Base-by-base conservation (phyloP, 371 early-diverging fungal species). In the Syncephalastrum sp. region DNA sequence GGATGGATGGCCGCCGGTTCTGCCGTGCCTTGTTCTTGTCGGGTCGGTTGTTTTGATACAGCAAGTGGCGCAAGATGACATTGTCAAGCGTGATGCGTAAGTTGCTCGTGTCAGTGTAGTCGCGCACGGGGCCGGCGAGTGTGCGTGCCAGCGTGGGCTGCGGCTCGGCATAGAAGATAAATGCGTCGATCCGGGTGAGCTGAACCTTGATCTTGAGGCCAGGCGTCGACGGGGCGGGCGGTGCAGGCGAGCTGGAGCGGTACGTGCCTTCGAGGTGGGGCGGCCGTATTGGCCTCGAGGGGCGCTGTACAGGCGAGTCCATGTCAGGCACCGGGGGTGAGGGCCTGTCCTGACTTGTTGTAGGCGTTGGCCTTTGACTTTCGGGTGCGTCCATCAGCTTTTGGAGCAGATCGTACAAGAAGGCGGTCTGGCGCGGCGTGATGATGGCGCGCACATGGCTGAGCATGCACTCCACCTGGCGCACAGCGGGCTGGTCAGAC, bases 131-230 rank as follows among this genome's bases (percentile, higher is more conserved):
- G 38, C 10, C 12, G 6, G 38, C 38, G 12, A 33, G 38, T 2
- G 8, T 33, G 38, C 38, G 38, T 33, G 38, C 12, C 10, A 8
- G 38, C 10, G 38, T 33, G 6, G 38, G 8, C 38, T 12, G 38
- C 38, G 68, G 64, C 56, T 85, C 81, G 15, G 70, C 60, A 16
- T 68, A 68, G 2, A 82, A 59, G 19, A 83, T 50, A 58, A 70
- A 82, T 14, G 69, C 44, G 50, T 79, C 79, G 16, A 81, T 42
- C 5, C 59, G 55, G 7, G 69, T 55, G 42, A 85, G 53, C 21
- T 75, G 69, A 1, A 79, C 54, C 43, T 82, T 83, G 48, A 83
- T 57, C 41, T 80, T 81, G 15, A 75, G 42, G 1, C 68, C 63
- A 16, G 68, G 68, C 4, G 17, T 5, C 17, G 47, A 19, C 10